Evolutionary conservation across 2,329 filamentous ascomycete genomes (phyloP).

Genomic region (Phoma sp.): DNA sequence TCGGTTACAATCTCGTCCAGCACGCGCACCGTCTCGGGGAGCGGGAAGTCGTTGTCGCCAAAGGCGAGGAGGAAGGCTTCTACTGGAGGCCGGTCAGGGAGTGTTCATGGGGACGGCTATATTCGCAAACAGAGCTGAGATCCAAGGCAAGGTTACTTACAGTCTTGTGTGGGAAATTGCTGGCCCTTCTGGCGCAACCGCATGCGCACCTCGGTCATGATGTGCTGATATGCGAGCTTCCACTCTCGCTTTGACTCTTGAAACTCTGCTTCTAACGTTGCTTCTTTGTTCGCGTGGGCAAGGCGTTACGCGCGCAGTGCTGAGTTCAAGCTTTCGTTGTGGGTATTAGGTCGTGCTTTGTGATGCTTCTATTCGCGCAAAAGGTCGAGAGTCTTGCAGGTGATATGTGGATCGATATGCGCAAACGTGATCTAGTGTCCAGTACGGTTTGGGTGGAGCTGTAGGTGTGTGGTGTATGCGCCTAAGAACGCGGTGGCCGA

Average conservation of each 20-base stretch:
- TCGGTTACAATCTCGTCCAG: slow-evolving; percentile 97
- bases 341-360: not conserved
- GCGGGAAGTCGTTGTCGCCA: slow-evolving; percentile 78
- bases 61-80: slow-evolving; percentile 79
- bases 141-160: slow-evolving; percentile 34
- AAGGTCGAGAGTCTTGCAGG: too few species aligned
- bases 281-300: not conserved
- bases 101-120: not conserved
- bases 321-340: too few species aligned
- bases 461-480: slow-evolving; percentile 4
- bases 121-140: not conserved
- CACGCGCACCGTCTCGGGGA: slow-evolving; percentile 83
- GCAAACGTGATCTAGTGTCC: not conserved
- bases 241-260: not conserved
- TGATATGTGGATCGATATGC: not conserved
- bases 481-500: not conserved
- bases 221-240: slow-evolving; percentile 4
- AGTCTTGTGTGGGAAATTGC: slow-evolving; percentile 54
- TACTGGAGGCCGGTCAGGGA: slow-evolving; percentile 57
- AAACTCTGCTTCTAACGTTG: not conserved
- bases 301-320: slow-evolving; percentile 2
- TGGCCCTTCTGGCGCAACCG: slow-evolving; percentile 56
- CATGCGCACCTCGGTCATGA: slow-evolving; percentile 59
- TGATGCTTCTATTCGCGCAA: not conserved
- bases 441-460: not conserved